Evolutionary conservation across 768 basidiomycete genomes (phyloP), one percentile per base, ranked within the genome.

Genomic region (Mycena kentingensis): DNA sequence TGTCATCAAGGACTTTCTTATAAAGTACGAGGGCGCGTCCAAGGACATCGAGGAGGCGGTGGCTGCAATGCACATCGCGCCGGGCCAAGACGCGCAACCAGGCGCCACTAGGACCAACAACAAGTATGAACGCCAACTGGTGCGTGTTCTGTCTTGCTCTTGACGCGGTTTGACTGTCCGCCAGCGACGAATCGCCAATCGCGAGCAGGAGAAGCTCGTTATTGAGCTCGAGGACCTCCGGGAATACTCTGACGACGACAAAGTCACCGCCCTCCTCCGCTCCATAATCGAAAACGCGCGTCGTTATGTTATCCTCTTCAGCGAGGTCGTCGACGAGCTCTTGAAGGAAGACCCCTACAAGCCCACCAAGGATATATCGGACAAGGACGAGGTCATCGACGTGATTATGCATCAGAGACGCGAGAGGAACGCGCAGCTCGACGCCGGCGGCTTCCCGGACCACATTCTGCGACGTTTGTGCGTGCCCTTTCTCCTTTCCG

Each of bases 391-490:
- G 68, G 95, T 98, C 43, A 90, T 98, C 34, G 97, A 99, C 69
- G 86, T 98, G 4, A 97, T 99, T 52, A 79, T 98, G 57, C 93
- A 94, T 67, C 97, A 98, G 65, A 80, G 97, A 48, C 78, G 87
- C 48, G 90, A 97, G 67, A 80, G 92, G 52, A 98, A 98, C 63
- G 84, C 87, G 49, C 84, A 88, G 67, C 76, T 85, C 32, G 89
- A 90, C 19, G 69, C 70, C n/a, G 82, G 84, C 18, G 83, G 84
- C 27, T 98, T 98, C 69, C 97, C 97, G 0, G 84, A 89, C 43
- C 93, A 96, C 65, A 74, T 99, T 16, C 79, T 98, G 61, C 77
- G 97, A 67, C 80, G 97, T 83, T 99, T 98, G 96, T 98, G 71
- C 67, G 96, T 84, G 12, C 52, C 24, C 44, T 46, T 45, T 13